Percentiles rank a stretch among this genome's conserved stretches.
phyloP scores from a whole-genome alignment of 306 rosid genomes.

The Pyrus betulifolia region DNA sequence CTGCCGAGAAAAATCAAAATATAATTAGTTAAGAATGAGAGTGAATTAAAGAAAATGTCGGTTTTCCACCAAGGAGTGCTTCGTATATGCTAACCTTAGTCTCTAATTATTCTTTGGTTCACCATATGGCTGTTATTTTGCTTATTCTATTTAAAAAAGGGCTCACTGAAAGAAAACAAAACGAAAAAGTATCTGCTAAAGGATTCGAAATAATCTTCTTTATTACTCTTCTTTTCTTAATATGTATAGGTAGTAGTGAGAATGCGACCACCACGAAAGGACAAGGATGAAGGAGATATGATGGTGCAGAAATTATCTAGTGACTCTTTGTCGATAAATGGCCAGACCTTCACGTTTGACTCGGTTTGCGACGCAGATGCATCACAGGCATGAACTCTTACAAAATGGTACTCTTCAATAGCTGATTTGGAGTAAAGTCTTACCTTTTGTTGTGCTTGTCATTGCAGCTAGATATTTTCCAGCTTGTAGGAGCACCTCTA shows the following conservation, averaged over 20 bases:
- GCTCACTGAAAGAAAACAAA: no score
- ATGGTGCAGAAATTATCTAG: conserved; percentile 68
- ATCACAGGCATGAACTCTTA: conserved; percentile 62
- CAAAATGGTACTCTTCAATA: conserved; percentile 7
- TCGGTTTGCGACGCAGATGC: conserved; percentile 75
- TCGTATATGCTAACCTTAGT: background rate
- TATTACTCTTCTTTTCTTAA: background rate
- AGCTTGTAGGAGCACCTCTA: conserved; percentile 86
- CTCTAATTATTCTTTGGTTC: background rate
- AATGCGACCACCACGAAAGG: conserved; percentile 64
- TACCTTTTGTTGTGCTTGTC: background rate
- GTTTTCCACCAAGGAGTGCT: background rate
- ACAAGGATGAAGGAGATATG: conserved; percentile 68
- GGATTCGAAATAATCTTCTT: background rate
- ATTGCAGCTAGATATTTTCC: conserved; percentile 81
- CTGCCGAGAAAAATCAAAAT: background rate
- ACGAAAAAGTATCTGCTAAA: no score
- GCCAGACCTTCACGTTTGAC: conserved; percentile 86
- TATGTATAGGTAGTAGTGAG: conserved; percentile 68
- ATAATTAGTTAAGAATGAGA: background rate
- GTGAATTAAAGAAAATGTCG: background rate
- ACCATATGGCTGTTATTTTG: background rate
- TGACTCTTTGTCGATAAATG: conserved; percentile 68
- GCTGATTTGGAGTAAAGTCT: conserved; percentile 1
- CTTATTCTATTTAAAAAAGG: background rate